These are phyloP conservation scores for Talaromyces sp. DNA, from an alignment of 2,329 filamentous ascomycete species.

Conservation along the genomic window DNA sequence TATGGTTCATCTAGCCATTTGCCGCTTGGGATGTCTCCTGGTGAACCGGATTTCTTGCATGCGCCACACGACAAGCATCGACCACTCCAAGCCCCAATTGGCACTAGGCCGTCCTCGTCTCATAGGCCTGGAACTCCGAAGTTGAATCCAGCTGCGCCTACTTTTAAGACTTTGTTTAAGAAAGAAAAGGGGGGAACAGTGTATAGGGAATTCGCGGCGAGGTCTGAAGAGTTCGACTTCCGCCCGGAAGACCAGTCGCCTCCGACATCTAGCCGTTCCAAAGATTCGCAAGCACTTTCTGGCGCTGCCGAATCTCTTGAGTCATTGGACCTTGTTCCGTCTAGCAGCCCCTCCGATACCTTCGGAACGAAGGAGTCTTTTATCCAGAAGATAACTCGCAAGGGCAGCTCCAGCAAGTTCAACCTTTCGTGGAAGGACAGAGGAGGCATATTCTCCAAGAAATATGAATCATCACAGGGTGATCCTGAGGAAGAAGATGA, in stretches of 20 bases:
- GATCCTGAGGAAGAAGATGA: slow-evolving; percentile 47
- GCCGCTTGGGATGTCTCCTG: slow-evolving; percentile 50
- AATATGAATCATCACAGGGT: slow-evolving; percentile 41
- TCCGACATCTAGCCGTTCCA: slow-evolving; percentile 44
- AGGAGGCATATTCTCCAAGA: slow-evolving; percentile 46
- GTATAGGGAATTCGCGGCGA: slow-evolving; percentile 19
- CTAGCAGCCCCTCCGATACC: slow-evolving; percentile 41
- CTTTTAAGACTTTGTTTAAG: slow-evolving; percentile 71
- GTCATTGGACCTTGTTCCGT: slow-evolving; percentile 47
- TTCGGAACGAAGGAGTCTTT: slow-evolving; percentile 47
- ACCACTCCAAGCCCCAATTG: slow-evolving; percentile 66
- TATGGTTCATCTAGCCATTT: slow-evolving; percentile 67
- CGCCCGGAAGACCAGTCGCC: slow-evolving; percentile 41
- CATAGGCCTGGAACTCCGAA: slow-evolving; percentile 56
- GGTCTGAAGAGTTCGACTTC: slow-evolving; percentile 27
- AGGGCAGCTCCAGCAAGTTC: slow-evolving; percentile 51
- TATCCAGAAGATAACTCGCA: slow-evolving; percentile 52
- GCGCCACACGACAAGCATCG: slow-evolving; percentile 48
- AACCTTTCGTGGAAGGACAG: slow-evolving; percentile 52
- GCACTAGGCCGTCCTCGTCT: slow-evolving; percentile 66
- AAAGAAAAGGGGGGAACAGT: slow-evolving; percentile 42
- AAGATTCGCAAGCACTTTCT: slow-evolving; percentile 44
- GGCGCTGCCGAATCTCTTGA: slow-evolving; percentile 48
- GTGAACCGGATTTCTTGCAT: slow-evolving; percentile 49
- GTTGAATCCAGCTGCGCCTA: slow-evolving; percentile 84